Evolutionary conservation across 148 eudicot species (phyloP).

Genomic region (Chenopodium album): DNA sequence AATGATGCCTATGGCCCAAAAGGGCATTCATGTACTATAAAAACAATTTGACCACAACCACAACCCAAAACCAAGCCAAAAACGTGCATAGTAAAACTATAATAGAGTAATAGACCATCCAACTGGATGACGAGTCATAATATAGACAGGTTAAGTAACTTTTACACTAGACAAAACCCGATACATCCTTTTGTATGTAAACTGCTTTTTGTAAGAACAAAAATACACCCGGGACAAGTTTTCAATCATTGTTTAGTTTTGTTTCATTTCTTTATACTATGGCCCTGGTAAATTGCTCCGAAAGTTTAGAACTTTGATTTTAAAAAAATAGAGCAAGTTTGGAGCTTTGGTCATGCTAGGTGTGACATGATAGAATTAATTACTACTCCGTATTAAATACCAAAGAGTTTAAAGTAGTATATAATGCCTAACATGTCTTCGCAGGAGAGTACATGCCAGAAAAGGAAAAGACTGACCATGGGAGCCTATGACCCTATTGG

Average conservation of each 20-base stretch:
- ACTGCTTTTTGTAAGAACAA: not conserved
- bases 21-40: not conserved
- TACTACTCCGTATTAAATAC: too few species aligned
- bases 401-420: too few species aligned
- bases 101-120: not conserved
- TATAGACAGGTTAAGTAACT: not conserved
- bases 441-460: not conserved
- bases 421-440: not conserved
- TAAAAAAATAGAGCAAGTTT: not conserved
- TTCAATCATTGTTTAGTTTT: not conserved
- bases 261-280: not conserved
- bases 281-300: not conserved
- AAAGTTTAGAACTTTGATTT: not conserved
- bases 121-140: not conserved
- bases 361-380: not conserved
- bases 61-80: not conserved
- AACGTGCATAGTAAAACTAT: not conserved
- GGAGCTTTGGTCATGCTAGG: not conserved
- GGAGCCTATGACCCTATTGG: not conserved
- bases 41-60: not conserved
- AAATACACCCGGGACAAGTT: not conserved
- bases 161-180: not conserved
- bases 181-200: not conserved
- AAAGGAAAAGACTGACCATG: not conserved
- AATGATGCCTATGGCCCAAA: not conserved